These are phyloP conservation scores for Xylariales sp. DNA, from an alignment of 2,329 filamentous ascomycete species.

Conservation along the genomic window DNA sequence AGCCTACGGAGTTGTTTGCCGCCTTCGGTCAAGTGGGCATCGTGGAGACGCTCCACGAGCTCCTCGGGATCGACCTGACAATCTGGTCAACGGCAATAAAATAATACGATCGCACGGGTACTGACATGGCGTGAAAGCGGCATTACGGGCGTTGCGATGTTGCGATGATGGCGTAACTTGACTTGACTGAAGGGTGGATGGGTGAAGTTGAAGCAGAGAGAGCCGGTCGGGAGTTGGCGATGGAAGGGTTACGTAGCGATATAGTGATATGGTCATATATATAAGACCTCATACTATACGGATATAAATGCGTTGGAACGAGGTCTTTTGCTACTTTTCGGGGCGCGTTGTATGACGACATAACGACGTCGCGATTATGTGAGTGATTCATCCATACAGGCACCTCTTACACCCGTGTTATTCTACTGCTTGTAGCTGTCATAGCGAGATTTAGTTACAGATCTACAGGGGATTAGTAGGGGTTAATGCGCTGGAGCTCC, in stretches of 20 bases:
- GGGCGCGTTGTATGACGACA: constrained; percentile 30
- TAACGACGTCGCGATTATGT: constrained; percentile 12
- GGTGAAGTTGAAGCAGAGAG: neutral
- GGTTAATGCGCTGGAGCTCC: too few species aligned
- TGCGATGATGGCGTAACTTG: too few species aligned
- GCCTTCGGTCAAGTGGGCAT: constrained; percentile 54
- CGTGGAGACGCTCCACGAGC: constrained; percentile 64
- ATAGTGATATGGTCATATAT: too few species aligned
- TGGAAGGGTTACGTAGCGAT: neutral
- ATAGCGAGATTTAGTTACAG: too few species aligned
- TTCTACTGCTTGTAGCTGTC: too few species aligned
- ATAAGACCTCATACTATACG: too few species aligned
- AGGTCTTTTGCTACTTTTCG: constrained; percentile 4
- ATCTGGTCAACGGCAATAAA: constrained; percentile 5
- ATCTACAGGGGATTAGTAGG: too few species aligned
- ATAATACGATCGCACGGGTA: neutral
- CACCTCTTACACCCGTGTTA: too few species aligned
- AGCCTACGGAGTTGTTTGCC: constrained; percentile 52
- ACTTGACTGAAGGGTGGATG: neutral
- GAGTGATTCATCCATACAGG: too few species aligned
- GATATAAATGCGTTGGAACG: constrained; percentile 9
- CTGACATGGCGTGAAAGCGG: constrained; percentile 35
- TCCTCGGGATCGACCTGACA: constrained; percentile 66
- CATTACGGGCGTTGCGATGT: constrained; percentile 15
- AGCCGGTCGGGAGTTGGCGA: too few species aligned